Conservation (phyloP, 805 yeast species). For the Phaffomyces opuntiae region DNA sequence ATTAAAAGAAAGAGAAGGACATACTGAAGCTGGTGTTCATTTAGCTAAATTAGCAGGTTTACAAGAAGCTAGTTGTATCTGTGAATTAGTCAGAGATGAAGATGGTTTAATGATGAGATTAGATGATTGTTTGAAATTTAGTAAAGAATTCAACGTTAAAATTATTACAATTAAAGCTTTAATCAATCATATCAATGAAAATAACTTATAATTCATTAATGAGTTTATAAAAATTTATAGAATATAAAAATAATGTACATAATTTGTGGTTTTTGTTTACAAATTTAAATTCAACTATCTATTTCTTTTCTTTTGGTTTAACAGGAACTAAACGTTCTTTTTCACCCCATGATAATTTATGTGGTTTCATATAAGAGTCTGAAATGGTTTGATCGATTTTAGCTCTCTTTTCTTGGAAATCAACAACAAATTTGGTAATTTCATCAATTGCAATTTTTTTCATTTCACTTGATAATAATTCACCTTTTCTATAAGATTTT, state of each 20-base stretch:
- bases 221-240: neutral
- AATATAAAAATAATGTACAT: neutral
- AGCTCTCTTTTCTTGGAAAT: constrained; percentile 75
- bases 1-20: constrained; percentile 78
- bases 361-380: constrained; percentile 75
- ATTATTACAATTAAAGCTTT: constrained; percentile 74
- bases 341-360: constrained; percentile 68
- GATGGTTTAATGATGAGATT: constrained; percentile 96
- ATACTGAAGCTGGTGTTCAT: constrained; percentile 96
- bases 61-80: constrained; percentile 83
- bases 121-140: constrained; percentile 73
- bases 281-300: neutral
- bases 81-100: constrained; percentile 87
- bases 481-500: constrained; percentile 69
- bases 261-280: too few relatives aligned
- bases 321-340: constrained; percentile 68
- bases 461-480: constrained; percentile 86
- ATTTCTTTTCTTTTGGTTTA: constrained; percentile 37
- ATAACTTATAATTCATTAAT: constrained; percentile 5
- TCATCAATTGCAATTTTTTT: constrained; percentile 79
- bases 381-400: constrained; percentile 55
- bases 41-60: constrained; percentile 70
- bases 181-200: constrained; percentile 40
- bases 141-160: constrained; percentile 53
- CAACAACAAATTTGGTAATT: constrained; percentile 70